Conservation (phyloP, 805 yeast genomes). For the Candida nanaspora region DNA sequence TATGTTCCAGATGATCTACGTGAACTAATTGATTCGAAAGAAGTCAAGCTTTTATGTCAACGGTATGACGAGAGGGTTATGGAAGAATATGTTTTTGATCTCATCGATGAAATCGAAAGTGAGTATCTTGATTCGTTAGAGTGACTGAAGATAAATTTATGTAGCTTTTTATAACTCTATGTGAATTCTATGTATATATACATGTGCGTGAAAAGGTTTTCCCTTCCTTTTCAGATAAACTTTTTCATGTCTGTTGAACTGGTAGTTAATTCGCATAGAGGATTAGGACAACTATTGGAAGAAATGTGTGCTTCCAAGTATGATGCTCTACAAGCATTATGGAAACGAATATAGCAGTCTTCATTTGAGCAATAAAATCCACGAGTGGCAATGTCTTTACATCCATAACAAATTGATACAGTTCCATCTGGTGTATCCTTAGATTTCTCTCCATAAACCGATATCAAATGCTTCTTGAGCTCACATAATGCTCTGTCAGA, state of each 20-base stretch:
- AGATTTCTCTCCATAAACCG: conserved; percentile 31
- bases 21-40: conserved; percentile 13
- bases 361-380: conserved; percentile 36
- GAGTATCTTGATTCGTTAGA: conserved; percentile 43
- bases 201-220: not conserved
- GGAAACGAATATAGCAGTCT: conserved; percentile 36
- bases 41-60: conserved; percentile 45
- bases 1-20: conserved; percentile 32
- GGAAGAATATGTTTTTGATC: conserved; percentile 78
- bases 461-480: conserved; percentile 35
- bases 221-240: no score
- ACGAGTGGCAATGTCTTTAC: conserved; percentile 44
- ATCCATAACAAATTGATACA: conserved; percentile 39
- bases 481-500: conserved; percentile 41
- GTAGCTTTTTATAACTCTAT: no score
- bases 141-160: conserved; percentile 2
- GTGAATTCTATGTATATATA: not conserved
- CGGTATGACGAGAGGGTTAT: conserved; percentile 64
- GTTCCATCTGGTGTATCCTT: conserved; percentile 27
- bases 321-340: conserved; percentile 38
- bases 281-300: conserved; percentile 24
- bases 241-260: conserved; percentile 4
- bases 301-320: conserved; percentile 25
- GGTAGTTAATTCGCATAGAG: conserved; percentile 14
- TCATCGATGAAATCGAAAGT: conserved; percentile 77